Conservation (phyloP, 2,329 filamentous ascomycete species). For the Fusarium tuaranense region DNA sequence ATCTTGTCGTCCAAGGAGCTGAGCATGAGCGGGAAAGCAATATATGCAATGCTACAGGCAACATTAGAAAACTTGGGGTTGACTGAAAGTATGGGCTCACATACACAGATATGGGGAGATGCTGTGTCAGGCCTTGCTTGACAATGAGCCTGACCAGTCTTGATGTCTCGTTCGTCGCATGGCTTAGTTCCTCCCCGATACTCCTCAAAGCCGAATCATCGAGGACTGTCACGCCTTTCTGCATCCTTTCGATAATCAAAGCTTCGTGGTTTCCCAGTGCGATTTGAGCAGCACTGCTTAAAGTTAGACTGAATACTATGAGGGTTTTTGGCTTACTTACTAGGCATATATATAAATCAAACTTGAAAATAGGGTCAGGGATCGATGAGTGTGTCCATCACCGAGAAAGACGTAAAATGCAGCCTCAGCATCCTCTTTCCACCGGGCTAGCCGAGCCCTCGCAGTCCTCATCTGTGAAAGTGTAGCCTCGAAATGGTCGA, state of each 20-base stretch:
- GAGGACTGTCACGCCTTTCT: constrained; percentile 23
- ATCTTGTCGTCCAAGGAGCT: constrained; percentile 14
- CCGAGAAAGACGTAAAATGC: constrained; percentile 1
- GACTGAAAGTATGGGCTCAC: not conserved
- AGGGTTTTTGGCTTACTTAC: not conserved
- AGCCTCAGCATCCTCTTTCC: constrained; percentile 7
- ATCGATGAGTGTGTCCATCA: not conserved
- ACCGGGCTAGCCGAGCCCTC: not conserved
- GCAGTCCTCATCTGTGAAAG: constrained; percentile 2
- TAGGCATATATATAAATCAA: constrained; percentile 28
- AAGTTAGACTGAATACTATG: accelerated
- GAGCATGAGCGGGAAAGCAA: constrained; percentile 13
- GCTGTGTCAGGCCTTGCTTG: constrained; percentile 6
- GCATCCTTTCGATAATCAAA: constrained; percentile 30
- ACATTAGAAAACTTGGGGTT: not conserved
- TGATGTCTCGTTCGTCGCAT: constrained; percentile 5
- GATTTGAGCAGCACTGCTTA: constrained; percentile 24
- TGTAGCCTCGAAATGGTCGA: constrained; percentile 6
- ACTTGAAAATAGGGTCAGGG: constrained; percentile 19
- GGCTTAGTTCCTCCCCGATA: constrained; percentile 16
- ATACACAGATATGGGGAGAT: constrained; percentile 15
- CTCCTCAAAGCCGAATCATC: constrained; percentile 8
- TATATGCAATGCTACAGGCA: constrained; percentile 2
- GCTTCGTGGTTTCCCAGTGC: constrained; percentile 16
- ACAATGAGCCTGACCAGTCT: constrained; percentile 10